Evolutionary conservation across 139 green algal species (phyloP).

Genomic region (Tetratostichococcus sp.): DNA sequence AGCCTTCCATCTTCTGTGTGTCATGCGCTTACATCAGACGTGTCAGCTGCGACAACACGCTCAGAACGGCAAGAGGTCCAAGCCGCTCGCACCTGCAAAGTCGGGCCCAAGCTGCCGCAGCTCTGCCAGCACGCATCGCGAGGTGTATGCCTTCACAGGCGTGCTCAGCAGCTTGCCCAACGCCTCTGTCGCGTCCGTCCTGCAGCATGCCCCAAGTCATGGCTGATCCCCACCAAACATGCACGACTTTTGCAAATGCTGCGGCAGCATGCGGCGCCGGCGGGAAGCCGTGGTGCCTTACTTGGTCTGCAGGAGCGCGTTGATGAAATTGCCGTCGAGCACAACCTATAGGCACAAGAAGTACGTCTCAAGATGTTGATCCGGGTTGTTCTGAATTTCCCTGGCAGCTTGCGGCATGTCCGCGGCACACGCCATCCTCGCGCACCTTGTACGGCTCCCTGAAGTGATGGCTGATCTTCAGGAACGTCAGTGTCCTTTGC

Average conservation of each 20-base stretch:
- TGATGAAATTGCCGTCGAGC: constrained; percentile 18
- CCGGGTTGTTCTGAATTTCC: not conserved
- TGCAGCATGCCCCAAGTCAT: not conserved
- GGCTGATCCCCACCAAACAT: too few relatives aligned
- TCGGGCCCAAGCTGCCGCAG: constrained; percentile 6
- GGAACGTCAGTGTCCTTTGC: constrained; percentile 9
- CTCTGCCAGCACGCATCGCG: constrained; percentile 8
- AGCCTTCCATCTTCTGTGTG: not conserved
- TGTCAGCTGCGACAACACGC: too few relatives aligned
- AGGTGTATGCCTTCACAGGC: constrained; percentile 7
- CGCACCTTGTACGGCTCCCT: constrained; percentile 13
- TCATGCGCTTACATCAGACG: too few relatives aligned
- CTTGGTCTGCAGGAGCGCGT: constrained; percentile 10
- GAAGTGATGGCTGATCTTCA: constrained; percentile 14
- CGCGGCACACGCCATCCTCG: too few relatives aligned
- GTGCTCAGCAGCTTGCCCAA: constrained; percentile 6
- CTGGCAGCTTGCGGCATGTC: not conserved
- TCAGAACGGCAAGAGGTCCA: too few relatives aligned
- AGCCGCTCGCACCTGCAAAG: constrained; percentile 11
- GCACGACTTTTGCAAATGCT: too few relatives aligned
- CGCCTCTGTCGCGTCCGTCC: not conserved
- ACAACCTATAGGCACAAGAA: not conserved
- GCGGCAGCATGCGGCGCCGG: too few relatives aligned
- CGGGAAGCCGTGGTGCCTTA: not conserved
- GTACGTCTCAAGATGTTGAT: not conserved